Base-by-base conservation (phyloP, 176 grass and related monocot genomes). In the Hordeum marinum region DNA sequence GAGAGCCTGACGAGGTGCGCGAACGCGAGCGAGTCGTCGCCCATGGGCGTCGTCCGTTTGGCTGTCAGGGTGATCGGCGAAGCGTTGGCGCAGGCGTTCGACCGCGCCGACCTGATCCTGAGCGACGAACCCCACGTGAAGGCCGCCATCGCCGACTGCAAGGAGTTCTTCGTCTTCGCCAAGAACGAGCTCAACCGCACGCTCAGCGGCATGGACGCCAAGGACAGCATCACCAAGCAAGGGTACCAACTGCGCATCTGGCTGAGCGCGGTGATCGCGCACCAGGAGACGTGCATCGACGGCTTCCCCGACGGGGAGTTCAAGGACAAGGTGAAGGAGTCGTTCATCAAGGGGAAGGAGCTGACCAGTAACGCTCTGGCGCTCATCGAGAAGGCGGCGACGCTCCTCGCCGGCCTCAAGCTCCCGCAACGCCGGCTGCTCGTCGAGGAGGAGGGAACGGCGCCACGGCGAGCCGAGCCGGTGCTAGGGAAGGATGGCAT, bases 281-380 rank as follows among this genome's bases (percentile, higher is more conserved):
- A 92, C 83, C 91, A 94, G 73, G 96, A 95, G 84, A 93, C 96
- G 13, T 98, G 96, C 91, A 78, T 98, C 54, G 96, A 98, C 1
- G 93, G 93, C 0, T 98, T 98, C 83, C 93, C 96, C 48, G 91
- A 91, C n/a, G 96, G 88, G 9, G 89, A 93, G 2, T 85, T 98
- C 85, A 90, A 82, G 91, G 67, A 14, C 4, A 93, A 92, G 85
- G 90, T 95, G 60, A 89, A 89, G 85, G 83, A 76, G 3, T 77
- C 87, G 3, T 95, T 95, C 91, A 66, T 9, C 39, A 55, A 82
- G 2, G 89, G 88, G 5, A 93, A 86, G 91, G 78, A 93, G 37
- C 74, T 94, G 31, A 88, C 87, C 7, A 95, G 96, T 80, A 98
- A 98, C 26, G 93, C 93, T 2, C 68, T 98, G n/a, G 96, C 96